Evolutionary conservation across 208 protist genomes (phyloP), one percentile per base, ranked within the genome.

Genomic region (Blechomonas ayalai): DNA sequence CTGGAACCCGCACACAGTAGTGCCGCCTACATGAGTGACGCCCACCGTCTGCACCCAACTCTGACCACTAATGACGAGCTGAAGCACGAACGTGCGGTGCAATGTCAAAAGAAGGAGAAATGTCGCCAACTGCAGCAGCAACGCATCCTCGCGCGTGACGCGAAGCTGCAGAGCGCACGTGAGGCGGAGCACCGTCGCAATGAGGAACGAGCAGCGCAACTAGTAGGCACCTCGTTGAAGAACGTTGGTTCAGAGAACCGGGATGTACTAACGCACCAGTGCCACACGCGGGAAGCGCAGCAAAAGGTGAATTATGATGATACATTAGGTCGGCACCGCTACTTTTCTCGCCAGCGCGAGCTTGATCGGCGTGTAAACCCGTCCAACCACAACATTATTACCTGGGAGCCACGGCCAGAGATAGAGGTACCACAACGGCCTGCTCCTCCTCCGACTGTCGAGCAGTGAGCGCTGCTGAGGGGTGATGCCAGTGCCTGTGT

Each of bases 191-290:
- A 57, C 41, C 32, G 53, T 33, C 35, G 39, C 19, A 27, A 46
- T 23, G 38, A 66, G 50, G 32, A 47, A 9, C 66, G 65, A 22
- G 50, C 52, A 4, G 52, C 49, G 6, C n/a, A 28, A 5, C 29
- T 66, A 12, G 60, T 61, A 0, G 68, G 72, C 1, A 41, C 66
- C 19, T 53, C 45, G 10, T 31, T 54, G 13, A 56, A 53, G 15
- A 88, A 88, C 49, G 58, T 67, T 13, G 63, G 61, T 15, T 67
- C 60, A n/a, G 71, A 83, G 25, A 59, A 60, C 19, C 56, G 70
- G 35, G 71, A 88, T 37, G 64, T 60, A 3, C 55, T 88, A 29
- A 88, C 73, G 2, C 73, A 73, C 16, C 59, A 75, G 19, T 83
- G 62, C 35, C 50, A 67, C 41, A 76, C 61, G 4, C 33, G 13